Conservation (phyloP, 352 stramenopile species). For the Phytophthora hibernalis region DNA sequence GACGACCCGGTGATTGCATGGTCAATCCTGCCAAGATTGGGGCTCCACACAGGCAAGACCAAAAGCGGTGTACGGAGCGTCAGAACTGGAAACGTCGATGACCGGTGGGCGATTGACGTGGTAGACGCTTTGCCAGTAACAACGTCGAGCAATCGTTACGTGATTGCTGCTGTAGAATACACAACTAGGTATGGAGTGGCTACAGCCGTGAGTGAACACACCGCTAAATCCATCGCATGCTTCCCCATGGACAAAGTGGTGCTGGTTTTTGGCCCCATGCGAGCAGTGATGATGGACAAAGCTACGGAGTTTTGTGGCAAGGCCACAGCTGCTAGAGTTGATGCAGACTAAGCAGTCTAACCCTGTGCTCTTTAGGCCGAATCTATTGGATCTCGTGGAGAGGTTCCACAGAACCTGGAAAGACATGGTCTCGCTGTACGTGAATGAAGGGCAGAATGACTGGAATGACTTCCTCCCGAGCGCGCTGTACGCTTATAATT, state of each 20-base stretch:
- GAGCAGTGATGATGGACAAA: not conserved
- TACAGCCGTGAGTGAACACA: not conserved
- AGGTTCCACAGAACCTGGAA: not conserved
- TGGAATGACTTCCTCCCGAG: not conserved
- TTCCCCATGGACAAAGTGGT: not conserved
- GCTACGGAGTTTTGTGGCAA: not conserved
- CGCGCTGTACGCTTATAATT: not conserved
- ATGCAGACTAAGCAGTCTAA: not conserved
- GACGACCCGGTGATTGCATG: too few relatives aligned
- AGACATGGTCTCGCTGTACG: not conserved
- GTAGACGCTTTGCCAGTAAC: not conserved
- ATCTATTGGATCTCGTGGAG: not conserved
- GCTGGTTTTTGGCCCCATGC: not conserved
- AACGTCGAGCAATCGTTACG: constrained; percentile 1
- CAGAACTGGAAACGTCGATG: not conserved
- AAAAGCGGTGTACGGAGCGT: constrained; percentile 4
- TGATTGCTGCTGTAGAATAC: constrained; percentile 12
- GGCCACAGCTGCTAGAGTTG: not conserved
- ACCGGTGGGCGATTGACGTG: constrained; percentile 5
- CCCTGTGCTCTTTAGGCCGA: not conserved
- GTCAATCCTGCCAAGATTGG: too few relatives aligned
- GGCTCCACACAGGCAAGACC: too few relatives aligned
- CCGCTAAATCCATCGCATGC: not conserved
- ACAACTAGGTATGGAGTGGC: constrained; percentile 3
- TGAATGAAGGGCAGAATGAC: not conserved